A percentile compares a stretch with the other conserved stretches of the same genome.
phyloP scores from a whole-genome alignment of 1,284 basidiomycete species.

The Gomphus sp. region DNA sequence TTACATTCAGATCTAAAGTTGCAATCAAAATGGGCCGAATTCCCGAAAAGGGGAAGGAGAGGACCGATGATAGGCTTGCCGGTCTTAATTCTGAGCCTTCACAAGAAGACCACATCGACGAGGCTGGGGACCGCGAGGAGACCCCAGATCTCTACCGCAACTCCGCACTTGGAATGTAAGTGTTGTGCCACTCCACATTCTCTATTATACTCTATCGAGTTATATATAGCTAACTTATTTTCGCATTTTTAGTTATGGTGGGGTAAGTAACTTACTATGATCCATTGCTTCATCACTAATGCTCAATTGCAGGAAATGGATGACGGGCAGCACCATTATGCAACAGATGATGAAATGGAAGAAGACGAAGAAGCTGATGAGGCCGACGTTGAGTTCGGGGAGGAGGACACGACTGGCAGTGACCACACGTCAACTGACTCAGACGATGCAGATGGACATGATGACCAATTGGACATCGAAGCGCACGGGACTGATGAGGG shows the following conservation, averaged over 20 bases:
- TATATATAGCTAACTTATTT: background rate
- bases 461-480: slow-evolving; percentile 25
- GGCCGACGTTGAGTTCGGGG: slow-evolving; percentile 81
- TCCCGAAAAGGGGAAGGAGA: slow-evolving; percentile 62
- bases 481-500: slow-evolving; percentile 17
- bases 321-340: slow-evolving; percentile 25
- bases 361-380: slow-evolving; percentile 77
- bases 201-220: background rate
- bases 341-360: slow-evolving; percentile 70
- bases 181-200: slow-evolving; percentile 13
- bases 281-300: slow-evolving; percentile 10
- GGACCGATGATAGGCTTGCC: slow-evolving; percentile 40
- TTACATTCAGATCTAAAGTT: slow-evolving; percentile 67
- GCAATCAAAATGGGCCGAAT: slow-evolving; percentile 95
- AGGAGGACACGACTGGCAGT: slow-evolving; percentile 57
- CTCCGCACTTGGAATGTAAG: slow-evolving; percentile 92
- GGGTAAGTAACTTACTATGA: slow-evolving; percentile 40
- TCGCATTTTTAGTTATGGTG: slow-evolving; percentile 50
- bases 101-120: slow-evolving; percentile 51
- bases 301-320: slow-evolving; percentile 59
- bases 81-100: slow-evolving; percentile 50
- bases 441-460: slow-evolving; percentile 51
- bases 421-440: slow-evolving; percentile 57
- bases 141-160: slow-evolving; percentile 95
- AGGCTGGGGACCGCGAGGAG: slow-evolving; percentile 60